Evolutionary conservation across 1,284 basidiomycete genomes (phyloP), one percentile per base, ranked within the genome.

Genomic region (Austroboletus novae-zelandiae): DNA sequence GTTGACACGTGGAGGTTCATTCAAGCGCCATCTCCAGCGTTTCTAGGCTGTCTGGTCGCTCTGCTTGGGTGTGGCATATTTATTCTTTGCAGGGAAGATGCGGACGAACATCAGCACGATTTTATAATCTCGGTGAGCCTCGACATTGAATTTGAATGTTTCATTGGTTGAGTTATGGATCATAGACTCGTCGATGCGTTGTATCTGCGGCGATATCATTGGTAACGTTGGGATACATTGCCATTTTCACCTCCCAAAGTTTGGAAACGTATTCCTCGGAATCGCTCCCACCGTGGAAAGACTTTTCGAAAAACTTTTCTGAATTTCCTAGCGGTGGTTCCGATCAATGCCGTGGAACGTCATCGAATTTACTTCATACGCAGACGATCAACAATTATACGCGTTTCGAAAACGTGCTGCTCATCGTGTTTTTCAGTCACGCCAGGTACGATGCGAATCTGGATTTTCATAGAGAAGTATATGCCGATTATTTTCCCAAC

Each of bases 391-490:
- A 39, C 39, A 48, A 62, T 53, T 72, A 73, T 49, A 65, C 66
- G 42, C 60, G 64, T 11, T 79, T 79, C 52, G 69, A 71, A 53
- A 61, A 76, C 42, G 54, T 78, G 18, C 61, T 79, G 14, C 60
- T 78, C 30, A 59, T 79, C 41, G 74, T 78, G 5, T 79, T 78
- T 62, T 78, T 78, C 55, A 78, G 76, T 43, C 78, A 79, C 50
- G 62, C 75, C 17, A 62, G 77, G 41, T 79, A 79, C 50, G 68
- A 76, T 56, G 64, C 62, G 20, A 77, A 79, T 48, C 55, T 78
- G 29, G 76, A 79, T 50, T 72, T 65, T 51, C 74, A 78, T 50
- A 68, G 62, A 51, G 71, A 75, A 54, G 72, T 76, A 11, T 79
- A 78, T 50, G 62, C 69, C 4, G 68, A 72, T 48, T 78, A 72